These are phyloP conservation scores for Penicillium nucicola DNA, from an alignment of 495 filamentous ascomycete species.

Conservation along the genomic window DNA sequence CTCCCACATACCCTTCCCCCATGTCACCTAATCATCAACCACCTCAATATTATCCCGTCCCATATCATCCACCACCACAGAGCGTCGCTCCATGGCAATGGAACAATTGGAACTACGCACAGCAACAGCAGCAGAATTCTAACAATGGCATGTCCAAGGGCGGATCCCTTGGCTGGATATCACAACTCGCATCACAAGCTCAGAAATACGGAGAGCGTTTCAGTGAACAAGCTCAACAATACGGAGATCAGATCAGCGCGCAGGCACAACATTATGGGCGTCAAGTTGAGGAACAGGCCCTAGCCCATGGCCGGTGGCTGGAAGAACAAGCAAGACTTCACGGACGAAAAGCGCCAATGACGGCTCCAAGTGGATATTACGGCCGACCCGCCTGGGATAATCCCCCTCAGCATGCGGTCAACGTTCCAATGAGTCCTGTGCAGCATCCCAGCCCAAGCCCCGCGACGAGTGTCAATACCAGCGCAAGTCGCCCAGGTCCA, in stretches of 20 bases:
- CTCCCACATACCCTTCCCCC: conserved; percentile 9
- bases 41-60: conserved; percentile 23
- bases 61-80: conserved; percentile 19
- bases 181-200: conserved; percentile 34
- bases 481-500: neutral
- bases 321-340: conserved; percentile 37
- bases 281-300: conserved; percentile 41
- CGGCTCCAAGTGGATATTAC: neutral
- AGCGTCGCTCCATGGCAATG: conserved; percentile 28
- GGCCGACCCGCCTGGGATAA: conserved; percentile 7
- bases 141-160: conserved; percentile 22
- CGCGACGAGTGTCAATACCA: neutral
- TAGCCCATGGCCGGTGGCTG: conserved; percentile 41
- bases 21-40: conserved; percentile 22
- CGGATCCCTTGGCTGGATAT: conserved; percentile 35
- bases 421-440: neutral
- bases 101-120: conserved; percentile 26
- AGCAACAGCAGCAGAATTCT: conserved; percentile 24
- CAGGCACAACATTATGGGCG: conserved; percentile 41
- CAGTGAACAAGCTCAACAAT: conserved; percentile 38
- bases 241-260: conserved; percentile 40
- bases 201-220: conserved; percentile 47
- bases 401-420: neutral
- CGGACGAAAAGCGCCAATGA: conserved; percentile 22
- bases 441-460: conserved; percentile 1